A percentile compares a stretch with the other conserved stretches of the same genome.
Conservation (phyloP, 495 filamentous ascomycete genomes). For the Neurospora sp. region DNA sequence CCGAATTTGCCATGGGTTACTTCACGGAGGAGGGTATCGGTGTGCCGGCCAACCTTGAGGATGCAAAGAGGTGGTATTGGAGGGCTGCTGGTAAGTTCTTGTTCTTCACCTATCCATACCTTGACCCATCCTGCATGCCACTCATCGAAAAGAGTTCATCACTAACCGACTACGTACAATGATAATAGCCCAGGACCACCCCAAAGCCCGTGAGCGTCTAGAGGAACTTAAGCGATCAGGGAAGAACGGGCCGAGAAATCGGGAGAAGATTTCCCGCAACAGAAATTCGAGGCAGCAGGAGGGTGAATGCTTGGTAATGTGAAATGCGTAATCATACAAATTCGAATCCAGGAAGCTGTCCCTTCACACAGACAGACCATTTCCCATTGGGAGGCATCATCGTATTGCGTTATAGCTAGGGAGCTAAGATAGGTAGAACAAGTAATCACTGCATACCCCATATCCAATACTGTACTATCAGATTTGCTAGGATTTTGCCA, state of each 20-base stretch:
- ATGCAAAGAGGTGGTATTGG: slow-evolving; percentile 98
- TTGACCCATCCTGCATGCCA: not conserved
- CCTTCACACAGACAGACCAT: not conserved
- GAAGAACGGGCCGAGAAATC: slow-evolving; percentile 51
- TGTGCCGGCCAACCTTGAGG: slow-evolving; percentile 73
- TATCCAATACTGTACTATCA: no score
- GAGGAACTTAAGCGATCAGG: slow-evolving; percentile 83
- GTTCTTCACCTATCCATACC: not conserved
- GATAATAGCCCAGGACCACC: slow-evolving; percentile 75
- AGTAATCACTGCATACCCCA: not conserved
- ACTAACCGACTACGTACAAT: slow-evolving; percentile 11
- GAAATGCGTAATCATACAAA: slow-evolving; percentile 1
- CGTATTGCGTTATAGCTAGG: not conserved
- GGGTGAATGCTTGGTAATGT: slow-evolving; percentile 80
- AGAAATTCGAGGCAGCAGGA: slow-evolving; percentile 78
- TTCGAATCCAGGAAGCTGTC: not conserved
- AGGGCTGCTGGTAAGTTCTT: slow-evolving; percentile 79
- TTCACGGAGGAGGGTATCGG: slow-evolving; percentile 95
- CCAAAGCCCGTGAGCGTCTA: slow-evolving; percentile 81
- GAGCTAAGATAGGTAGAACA: not conserved
- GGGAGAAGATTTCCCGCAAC: slow-evolving; percentile 74
- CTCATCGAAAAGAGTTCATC: not conserved
- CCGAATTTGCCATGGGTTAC: slow-evolving; percentile 96
- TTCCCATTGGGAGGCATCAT: not conserved
- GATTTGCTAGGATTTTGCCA: no score